Percentiles rank a stretch among this genome's conserved stretches.
Evolutionary conservation across 192 early-diverging fungal genomes (phyloP).

Genomic region (Glomus cerebriforme): DNA sequence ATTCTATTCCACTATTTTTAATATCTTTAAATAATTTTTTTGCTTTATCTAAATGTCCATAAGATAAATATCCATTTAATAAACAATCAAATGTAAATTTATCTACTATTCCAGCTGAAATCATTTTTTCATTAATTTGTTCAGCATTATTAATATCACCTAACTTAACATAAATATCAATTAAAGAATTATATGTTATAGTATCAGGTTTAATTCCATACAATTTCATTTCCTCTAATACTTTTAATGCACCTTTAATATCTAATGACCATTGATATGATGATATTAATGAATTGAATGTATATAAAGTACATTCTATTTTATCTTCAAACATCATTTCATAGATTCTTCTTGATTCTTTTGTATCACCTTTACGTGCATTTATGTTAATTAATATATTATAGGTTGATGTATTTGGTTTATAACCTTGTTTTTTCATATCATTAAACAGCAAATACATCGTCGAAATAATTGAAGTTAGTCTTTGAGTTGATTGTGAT

Average conservation of each 20-base stretch:
- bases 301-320: background rate
- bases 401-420: background rate
- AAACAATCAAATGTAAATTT: background rate
- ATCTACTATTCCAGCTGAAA: background rate
- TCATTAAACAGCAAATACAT: background rate
- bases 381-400: background rate
- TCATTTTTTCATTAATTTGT: background rate
- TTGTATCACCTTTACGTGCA: background rate
- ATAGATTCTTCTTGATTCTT: background rate
- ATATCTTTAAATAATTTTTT: background rate
- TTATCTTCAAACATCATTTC: background rate
- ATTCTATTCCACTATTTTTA: background rate
- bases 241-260: background rate
- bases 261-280: background rate
- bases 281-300: background rate
- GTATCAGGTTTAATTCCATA: background rate
- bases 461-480: background rate
- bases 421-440: background rate
- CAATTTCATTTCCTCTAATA: constrained; percentile 2
- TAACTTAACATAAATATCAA: constrained; percentile 1
- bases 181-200: background rate
- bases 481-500: background rate
- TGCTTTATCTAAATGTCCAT: background rate
- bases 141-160: background rate
- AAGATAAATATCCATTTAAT: background rate